Percentiles rank a stretch among this genome's conserved stretches.
phyloP scores from a whole-genome alignment of 305 asterid genomes.

The Fraxinus xanthoxyloides region DNA sequence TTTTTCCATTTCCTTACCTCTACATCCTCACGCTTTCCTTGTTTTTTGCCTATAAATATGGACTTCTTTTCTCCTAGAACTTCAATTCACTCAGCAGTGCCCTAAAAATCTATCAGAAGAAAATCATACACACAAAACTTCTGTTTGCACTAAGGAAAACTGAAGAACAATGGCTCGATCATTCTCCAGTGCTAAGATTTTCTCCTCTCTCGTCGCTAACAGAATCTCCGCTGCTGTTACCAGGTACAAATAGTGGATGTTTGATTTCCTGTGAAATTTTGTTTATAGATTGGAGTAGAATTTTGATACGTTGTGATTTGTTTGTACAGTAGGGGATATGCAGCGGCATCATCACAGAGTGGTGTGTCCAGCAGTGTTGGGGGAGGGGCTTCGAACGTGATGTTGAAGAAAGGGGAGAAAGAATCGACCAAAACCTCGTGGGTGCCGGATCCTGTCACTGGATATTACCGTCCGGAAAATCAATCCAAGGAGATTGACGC shows the following conservation, averaged over 20 bases:
- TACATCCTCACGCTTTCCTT: neutral
- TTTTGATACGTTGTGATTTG: neutral
- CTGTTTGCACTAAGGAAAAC: neutral
- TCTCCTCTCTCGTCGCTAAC: slow-evolving; percentile 18
- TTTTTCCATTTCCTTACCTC: neutral
- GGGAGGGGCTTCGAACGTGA: slow-evolving; percentile 11
- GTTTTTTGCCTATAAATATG: neutral
- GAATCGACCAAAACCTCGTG: slow-evolving; percentile 24
- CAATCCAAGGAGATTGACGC: slow-evolving; percentile 20
- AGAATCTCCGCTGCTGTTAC: slow-evolving; percentile 3
- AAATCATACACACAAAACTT: neutral
- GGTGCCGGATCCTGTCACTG: slow-evolving; percentile 34
- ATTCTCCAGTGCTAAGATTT: slow-evolving; percentile 16
- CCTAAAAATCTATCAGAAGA: neutral
- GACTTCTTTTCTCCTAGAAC: neutral
- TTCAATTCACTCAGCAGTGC: neutral
- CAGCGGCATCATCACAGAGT: slow-evolving; percentile 22
- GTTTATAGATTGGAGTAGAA: neutral
- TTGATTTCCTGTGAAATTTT: neutral
- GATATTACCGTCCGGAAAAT: slow-evolving; percentile 27
- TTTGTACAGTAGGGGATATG: slow-evolving; percentile 23
- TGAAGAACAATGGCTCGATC: slow-evolving; percentile 16
- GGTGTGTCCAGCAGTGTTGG: neutral
- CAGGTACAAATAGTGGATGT: slow-evolving; percentile 13
- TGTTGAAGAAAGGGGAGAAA: slow-evolving; percentile 25